Conservation (phyloP, 2,329 filamentous ascomycete genomes). For the Phaeosphaeria sp. region DNA sequence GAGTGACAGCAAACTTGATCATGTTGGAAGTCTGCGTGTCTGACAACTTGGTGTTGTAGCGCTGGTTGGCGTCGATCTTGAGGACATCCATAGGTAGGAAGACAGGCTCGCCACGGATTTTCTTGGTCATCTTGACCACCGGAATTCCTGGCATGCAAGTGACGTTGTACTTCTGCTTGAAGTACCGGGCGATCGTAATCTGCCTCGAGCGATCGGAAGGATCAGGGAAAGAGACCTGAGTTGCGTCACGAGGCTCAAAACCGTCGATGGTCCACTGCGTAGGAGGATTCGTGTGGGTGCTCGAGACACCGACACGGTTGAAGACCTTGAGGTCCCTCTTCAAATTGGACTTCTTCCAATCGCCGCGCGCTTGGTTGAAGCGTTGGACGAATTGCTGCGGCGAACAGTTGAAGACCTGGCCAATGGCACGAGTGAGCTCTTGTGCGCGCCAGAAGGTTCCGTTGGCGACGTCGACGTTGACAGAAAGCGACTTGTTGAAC, state of each 20-base stretch:
- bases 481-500: conserved; percentile 67
- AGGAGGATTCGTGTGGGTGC: conserved; percentile 46
- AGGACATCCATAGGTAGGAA: conserved; percentile 65
- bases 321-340: conserved; percentile 52
- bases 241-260: conserved; percentile 53
- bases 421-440: conserved; percentile 44
- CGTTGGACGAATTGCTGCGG: conserved; percentile 19
- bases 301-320: conserved; percentile 50
- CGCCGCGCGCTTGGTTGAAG: conserved; percentile 25
- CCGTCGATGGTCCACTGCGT: conserved; percentile 60
- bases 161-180: conserved; percentile 59
- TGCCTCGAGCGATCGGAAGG: conserved; percentile 66
- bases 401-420: conserved; percentile 36
- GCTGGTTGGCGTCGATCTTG: conserved; percentile 61
- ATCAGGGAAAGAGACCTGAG: conserved; percentile 57
- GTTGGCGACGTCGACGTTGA: conserved; percentile 93
- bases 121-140: conserved; percentile 65
- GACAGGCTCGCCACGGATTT: conserved; percentile 48
- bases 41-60: conserved; percentile 65
- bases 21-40: conserved; percentile 76
- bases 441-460: conserved; percentile 78
- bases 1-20: conserved; percentile 92
- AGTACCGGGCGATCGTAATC: conserved; percentile 65
- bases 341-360: conserved; percentile 36
- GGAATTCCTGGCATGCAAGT: conserved; percentile 58